A percentile compares a stretch with the other conserved stretches of the same genome.
These are phyloP conservation scores for Apiotrichum domesticum DNA, from an alignment of 1,284 basidiomycete species.

Conservation along the genomic window DNA sequence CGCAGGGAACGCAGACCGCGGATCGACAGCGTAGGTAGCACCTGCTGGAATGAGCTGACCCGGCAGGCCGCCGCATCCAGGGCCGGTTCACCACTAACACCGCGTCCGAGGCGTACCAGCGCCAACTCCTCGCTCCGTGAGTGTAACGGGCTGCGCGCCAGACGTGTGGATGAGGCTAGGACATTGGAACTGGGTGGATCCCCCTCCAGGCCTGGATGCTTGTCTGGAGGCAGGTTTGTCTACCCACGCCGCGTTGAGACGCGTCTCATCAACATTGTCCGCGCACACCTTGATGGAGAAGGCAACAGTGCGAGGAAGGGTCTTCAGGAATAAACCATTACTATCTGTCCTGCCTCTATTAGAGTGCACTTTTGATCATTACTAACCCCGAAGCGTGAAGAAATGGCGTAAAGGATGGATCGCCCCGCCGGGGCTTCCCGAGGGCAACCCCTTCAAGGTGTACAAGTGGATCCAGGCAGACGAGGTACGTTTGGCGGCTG, in stretches of 20 bases:
- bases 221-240: no score
- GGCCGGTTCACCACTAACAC: constrained; percentile 30
- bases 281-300: background rate
- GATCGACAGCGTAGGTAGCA: no score
- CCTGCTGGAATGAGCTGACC: background rate
- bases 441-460: constrained; percentile 31
- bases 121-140: constrained; percentile 33
- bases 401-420: constrained; percentile 35
- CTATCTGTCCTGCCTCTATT: background rate
- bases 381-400: constrained; percentile 22
- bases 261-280: no score
- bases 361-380: background rate
- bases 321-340: no score
- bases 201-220: no score
- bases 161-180: no score
- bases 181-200: no score
- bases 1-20: no score
- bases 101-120: constrained; percentile 29
- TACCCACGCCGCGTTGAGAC: no score
- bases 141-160: constrained; percentile 3
- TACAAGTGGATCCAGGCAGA: constrained; percentile 16
- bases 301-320: no score
- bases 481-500: background rate
- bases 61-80: constrained; percentile 19
- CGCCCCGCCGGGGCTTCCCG: constrained; percentile 26